A percentile compares a stretch with the other conserved stretches of the same genome.
Conservation (phyloP, 2,329 filamentous ascomycete species). For the Tolypocladium guangdongense region DNA sequence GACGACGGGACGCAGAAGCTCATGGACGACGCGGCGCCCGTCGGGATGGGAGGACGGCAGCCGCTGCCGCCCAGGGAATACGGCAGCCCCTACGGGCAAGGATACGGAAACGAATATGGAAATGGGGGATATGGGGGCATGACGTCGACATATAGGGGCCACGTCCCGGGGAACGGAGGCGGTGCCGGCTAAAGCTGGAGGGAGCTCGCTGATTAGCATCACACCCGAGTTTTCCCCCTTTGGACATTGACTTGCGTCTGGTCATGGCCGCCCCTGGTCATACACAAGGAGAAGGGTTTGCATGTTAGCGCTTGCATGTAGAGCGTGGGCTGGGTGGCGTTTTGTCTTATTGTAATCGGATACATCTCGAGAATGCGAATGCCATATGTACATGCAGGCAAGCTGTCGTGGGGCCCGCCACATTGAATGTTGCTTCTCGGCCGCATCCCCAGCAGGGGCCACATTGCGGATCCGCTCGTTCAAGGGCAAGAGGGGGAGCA, state of each 20-base stretch:
- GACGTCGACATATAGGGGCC: background rate
- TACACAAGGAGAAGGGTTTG: background rate
- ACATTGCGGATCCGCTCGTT: background rate
- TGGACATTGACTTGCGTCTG: background rate
- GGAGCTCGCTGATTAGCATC: background rate
- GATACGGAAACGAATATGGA: constrained; percentile 8
- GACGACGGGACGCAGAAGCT: constrained; percentile 27
- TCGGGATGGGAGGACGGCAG: constrained; percentile 16
- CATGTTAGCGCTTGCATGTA: background rate
- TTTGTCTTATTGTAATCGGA: background rate
- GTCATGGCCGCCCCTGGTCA: background rate
- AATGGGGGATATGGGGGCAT: constrained; percentile 10
- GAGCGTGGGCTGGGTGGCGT: background rate
- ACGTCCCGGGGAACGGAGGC: background rate
- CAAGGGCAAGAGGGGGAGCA: background rate
- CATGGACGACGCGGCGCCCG: constrained; percentile 27
- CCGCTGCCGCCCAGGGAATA: constrained; percentile 2
- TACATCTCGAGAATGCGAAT: background rate
- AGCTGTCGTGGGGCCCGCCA: background rate
- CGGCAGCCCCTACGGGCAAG: constrained; percentile 6
- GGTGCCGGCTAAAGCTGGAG: background rate
- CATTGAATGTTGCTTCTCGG: no score
- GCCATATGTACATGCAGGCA: background rate
- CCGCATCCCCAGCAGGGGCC: background rate
- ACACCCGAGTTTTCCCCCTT: background rate